Conservation (phyloP, 306 rosid genomes). For the Betula pendula region DNA sequence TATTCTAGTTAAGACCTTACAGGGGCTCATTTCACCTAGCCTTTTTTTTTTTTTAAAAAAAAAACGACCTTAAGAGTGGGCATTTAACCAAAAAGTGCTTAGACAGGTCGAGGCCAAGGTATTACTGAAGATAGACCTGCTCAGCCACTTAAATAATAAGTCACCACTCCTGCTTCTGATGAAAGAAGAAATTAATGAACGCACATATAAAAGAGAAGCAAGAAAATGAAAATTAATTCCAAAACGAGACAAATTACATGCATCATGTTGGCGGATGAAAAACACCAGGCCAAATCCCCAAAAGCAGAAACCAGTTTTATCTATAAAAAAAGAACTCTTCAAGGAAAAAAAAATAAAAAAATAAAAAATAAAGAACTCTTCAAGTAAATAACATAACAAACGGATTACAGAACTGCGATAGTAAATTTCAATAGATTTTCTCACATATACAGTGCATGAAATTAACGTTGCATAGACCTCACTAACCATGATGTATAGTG, state of each 20-base stretch:
- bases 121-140: too few species aligned
- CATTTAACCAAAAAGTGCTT: too few species aligned
- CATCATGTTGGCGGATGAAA: not conserved
- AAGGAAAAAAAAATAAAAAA: too few species aligned
- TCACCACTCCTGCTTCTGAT: not conserved
- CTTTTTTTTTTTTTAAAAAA: too few species aligned
- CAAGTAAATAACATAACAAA: not conserved
- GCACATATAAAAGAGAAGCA: not conserved
- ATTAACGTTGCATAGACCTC: not conserved
- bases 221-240: not conserved
- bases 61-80: too few species aligned
- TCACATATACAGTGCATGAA: not conserved
- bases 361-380: too few species aligned
- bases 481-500: not conserved
- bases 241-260: not conserved
- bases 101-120: too few species aligned
- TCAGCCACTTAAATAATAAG: too few species aligned
- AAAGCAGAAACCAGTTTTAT: not conserved
- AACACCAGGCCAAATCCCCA: not conserved
- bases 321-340: too few species aligned
- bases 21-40: too few species aligned
- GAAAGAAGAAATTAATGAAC: not conserved
- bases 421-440: not conserved
- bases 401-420: too few species aligned
- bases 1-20: too few species aligned